These are phyloP conservation scores for Ascochyta clinopodiicola DNA, from an alignment of 2,329 filamentous ascomycete genomes.

Conservation along the genomic window DNA sequence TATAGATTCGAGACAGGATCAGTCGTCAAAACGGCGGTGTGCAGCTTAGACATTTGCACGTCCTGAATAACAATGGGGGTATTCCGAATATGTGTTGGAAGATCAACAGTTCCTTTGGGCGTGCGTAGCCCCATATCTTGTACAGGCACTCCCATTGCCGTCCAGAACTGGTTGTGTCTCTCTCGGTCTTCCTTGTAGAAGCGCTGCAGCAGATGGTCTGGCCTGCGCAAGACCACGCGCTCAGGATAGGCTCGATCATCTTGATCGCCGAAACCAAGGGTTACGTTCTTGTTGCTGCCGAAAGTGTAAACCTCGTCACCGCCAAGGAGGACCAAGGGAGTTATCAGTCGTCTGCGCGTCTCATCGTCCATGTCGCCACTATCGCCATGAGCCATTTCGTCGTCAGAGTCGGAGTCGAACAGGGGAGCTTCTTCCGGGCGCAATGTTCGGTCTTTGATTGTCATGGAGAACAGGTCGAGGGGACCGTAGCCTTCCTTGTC, in stretches of 20 bases:
- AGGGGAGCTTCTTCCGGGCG: constrained; percentile 46
- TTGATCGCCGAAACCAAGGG: constrained; percentile 91
- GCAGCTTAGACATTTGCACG: constrained; percentile 86
- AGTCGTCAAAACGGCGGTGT: constrained; percentile 85
- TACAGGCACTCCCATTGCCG: constrained; percentile 42
- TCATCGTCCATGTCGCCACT: constrained; percentile 53
- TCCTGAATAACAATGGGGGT: constrained; percentile 79
- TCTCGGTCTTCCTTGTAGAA: constrained; percentile 75
- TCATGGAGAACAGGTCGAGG: constrained; percentile 89
- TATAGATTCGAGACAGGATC: constrained; percentile 92
- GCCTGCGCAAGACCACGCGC: constrained; percentile 76
- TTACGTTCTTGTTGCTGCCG: constrained; percentile 95
- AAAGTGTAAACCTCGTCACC: constrained; percentile 93
- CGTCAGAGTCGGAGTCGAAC: constrained; percentile 60
- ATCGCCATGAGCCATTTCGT: constrained; percentile 52
- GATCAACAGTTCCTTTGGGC: constrained; percentile 56
- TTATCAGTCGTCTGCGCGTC: constrained; percentile 32
- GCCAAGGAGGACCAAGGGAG: constrained; percentile 50
- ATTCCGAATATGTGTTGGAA: constrained; percentile 76
- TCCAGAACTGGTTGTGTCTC: constrained; percentile 49
- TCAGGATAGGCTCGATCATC: constrained; percentile 95
- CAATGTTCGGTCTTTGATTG: constrained; percentile 79
- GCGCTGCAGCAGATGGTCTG: constrained; percentile 75
- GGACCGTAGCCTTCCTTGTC: constrained; percentile 94
- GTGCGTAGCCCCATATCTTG: constrained; percentile 34